Evolutionary conservation across 208 protist species (phyloP), one percentile per base, ranked within the genome.

Genomic region (Strigomonas culicis): DNA sequence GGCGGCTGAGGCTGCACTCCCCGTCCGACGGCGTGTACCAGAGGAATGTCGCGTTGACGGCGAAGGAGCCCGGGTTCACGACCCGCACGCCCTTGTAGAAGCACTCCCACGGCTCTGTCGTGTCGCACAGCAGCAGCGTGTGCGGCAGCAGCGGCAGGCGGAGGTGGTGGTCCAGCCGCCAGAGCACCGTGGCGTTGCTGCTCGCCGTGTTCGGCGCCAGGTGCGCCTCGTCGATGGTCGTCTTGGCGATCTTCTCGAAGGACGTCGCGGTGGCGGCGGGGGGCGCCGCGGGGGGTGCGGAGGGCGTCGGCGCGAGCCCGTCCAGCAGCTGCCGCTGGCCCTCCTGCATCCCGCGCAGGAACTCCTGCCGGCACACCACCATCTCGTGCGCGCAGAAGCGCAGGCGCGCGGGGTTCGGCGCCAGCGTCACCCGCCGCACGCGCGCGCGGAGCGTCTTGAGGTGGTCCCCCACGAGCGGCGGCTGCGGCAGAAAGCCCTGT

Each of bases 21-120:
- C 84, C 83, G 66, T 96, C 90, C 4, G 79, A 63, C 50, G 85
- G 90, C 0, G 90, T 96, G 69, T 96, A 94, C 88, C 90, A 96
- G 44, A 96, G 56, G 74, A 96, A 96, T 8, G 87, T 92, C 21
- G 74, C 59, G 51, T 52, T 82, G 13, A 86, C 79, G 1, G 82
- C 68, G 66, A 96, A 96, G 10, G 85, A 90, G 24, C 90, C 87
- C 28, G 90, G 90, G 68, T 96, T 96, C 28, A 96, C 63, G 24
- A 93, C 75, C 61, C 83, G 84, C 31, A 84, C 79, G 10, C 82
- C 87, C 51, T 90, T 91, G 75, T 96, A 94, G 28, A 80, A 70
- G 59, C 87, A 93, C 63, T 96, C 85, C 90, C 90, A 96, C 63
- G 90, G 87, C 68, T 93, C 84, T 30, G 87, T 93, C 31, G 79